Conservation (phyloP, 345 rosid genomes). For the Excoecaria cochinchinensis region DNA sequence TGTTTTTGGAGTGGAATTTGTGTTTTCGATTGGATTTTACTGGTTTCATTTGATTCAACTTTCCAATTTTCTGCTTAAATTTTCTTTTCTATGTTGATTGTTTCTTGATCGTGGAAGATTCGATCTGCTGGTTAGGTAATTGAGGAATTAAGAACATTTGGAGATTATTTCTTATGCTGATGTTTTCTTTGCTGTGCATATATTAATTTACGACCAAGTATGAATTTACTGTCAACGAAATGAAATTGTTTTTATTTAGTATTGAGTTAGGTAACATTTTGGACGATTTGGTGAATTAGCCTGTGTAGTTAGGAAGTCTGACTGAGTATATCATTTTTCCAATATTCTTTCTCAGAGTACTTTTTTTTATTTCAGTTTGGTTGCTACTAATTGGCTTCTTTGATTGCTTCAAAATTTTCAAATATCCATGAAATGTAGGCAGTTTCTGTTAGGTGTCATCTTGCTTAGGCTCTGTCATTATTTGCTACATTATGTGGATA, state of each 20-base stretch:
- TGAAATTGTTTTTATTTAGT: background rate
- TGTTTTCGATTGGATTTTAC: background rate
- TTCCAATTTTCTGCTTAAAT: conserved; percentile 1
- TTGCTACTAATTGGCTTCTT: background rate
- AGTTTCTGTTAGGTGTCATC: background rate
- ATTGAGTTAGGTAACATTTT: background rate
- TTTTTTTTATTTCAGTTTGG: too few relatives aligned
- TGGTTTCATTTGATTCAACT: background rate
- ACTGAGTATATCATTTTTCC: background rate
- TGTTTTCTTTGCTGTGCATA: background rate
- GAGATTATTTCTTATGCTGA: background rate
- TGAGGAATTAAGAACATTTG: background rate
- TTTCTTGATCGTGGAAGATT: background rate
- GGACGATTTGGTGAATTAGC: background rate
- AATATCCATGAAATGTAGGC: background rate
- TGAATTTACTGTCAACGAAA: background rate
- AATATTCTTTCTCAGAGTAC: background rate
- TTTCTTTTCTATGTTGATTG: background rate
- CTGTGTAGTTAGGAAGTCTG: background rate
- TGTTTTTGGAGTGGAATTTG: background rate
- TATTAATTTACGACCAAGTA: background rate
- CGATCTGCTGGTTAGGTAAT: background rate
- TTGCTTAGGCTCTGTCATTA: background rate
- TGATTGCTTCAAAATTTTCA: background rate
- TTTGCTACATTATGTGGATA: background rate